Percentiles rank a stretch among this genome's conserved stretches.
Conservation (phyloP, 768 basidiomycete genomes). For the Pholiota microspora region DNA sequence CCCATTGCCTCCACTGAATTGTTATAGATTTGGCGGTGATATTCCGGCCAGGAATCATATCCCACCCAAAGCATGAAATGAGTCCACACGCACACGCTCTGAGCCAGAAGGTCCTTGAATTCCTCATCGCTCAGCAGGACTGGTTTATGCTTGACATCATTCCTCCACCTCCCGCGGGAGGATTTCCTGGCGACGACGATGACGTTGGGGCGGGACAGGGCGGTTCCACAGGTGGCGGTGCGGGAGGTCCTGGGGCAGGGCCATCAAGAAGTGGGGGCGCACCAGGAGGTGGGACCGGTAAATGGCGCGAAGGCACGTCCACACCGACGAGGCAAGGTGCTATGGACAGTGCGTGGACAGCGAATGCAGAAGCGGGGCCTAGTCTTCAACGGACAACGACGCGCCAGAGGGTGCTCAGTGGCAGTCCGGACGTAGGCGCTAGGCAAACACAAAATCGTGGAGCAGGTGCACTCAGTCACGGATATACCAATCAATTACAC, state of each 20-base stretch:
- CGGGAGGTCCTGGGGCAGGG: slow-evolving; percentile 13
- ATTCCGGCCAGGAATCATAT: slow-evolving; percentile 93
- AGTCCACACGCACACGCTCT: slow-evolving; percentile 82
- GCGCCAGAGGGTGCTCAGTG: slow-evolving; percentile 6
- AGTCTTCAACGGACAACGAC: slow-evolving; percentile 5
- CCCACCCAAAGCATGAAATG: slow-evolving; percentile 86
- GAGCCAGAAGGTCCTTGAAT: slow-evolving; percentile 90
- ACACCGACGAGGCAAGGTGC: slow-evolving; percentile 19
- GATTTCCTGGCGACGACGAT: slow-evolving; percentile 3
- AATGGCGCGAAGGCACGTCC: slow-evolving; percentile 17
- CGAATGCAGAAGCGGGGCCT: slow-evolving; percentile 6
- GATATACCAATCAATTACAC: background rate
- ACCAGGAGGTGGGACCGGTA: slow-evolving; percentile 12
- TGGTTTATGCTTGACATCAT: slow-evolving; percentile 91
- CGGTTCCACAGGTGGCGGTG: slow-evolving; percentile 8
- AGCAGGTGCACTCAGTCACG: background rate
- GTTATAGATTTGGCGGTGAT: slow-evolving; percentile 88
- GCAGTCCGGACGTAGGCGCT: slow-evolving; percentile 4
- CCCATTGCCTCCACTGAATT: background rate
- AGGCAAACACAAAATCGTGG: background rate
- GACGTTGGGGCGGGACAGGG: slow-evolving; percentile 5
- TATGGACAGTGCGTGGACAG: background rate
- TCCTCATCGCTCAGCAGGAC: slow-evolving; percentile 94
- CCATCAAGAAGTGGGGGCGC: slow-evolving; percentile 7
- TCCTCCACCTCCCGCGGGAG: slow-evolving; percentile 40